Evolutionary conservation across 129 eudicot species (phyloP), one percentile per base, ranked within the genome.

Genomic region (Arctium minus): DNA sequence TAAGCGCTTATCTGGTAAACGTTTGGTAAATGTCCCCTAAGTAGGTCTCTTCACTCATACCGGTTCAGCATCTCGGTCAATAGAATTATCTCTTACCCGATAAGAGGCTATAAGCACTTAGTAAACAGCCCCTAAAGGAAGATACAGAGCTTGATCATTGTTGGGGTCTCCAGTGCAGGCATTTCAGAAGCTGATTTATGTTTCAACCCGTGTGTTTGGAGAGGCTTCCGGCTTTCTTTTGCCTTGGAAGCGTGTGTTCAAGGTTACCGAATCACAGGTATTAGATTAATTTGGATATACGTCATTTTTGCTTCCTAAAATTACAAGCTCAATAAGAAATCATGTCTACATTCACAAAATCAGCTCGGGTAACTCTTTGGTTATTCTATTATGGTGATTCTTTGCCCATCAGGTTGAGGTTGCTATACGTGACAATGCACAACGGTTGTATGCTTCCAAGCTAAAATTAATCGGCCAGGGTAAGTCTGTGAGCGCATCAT

Each of bases 201-300:
- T 93, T 40, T 96, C 99, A 65, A 92, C 90, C 62, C 96, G 92
- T 65, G 98, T 96, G 46, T 96, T 96, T 92, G 98, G 99, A 50
- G 98, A 93, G 82, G 98, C 99, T 81, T 90, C 99, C 1, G 86
- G 90, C 48, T 96, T 96, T 81, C 97, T 96, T 86, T 89, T 96
- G 89, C 99, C 99, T 31, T 96, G 99, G 99, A 96, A 92, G 83
- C 98, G 99, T 73, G 94, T 96, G 39, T 96, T 96, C 86, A 93
- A 88, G 85, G 91, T 96, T 82, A 93, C 99, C 3, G 97, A 96
- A 70, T 60, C 99, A 42, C 98, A 96, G 99, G 99, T 96, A 92
- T 72, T 46, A 37, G 29, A 85, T 36, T 73, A 64, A 42, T 69
- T 50, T 48, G 38, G 13, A 56, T 81, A 53, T 72, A 42, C 2